Conservation (phyloP, 1,284 basidiomycete species). For the Baeospora myosura region DNA sequence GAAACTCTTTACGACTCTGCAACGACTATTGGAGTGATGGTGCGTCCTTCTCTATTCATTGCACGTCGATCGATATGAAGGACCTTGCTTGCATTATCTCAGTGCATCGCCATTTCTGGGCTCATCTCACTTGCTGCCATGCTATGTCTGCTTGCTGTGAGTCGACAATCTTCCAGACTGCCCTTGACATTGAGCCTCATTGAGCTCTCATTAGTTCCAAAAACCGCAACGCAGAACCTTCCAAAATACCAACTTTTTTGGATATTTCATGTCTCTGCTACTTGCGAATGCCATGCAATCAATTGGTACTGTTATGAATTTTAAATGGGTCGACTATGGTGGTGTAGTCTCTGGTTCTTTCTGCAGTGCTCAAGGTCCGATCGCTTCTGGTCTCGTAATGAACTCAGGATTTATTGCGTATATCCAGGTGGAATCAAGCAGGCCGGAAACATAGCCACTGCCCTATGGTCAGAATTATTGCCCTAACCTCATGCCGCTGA, state of each 20-base stretch:
- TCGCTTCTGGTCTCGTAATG: neutral
- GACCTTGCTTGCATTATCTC: too few relatives aligned
- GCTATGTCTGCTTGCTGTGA: too few relatives aligned
- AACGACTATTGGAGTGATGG: too few relatives aligned
- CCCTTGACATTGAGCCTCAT: neutral
- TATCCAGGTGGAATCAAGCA: slow-evolving; percentile 9
- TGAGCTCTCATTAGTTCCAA: too few relatives aligned
- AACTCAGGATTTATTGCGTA: neutral
- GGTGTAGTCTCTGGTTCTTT: neutral
- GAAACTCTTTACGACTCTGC: too few relatives aligned
- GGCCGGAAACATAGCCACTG: slow-evolving; percentile 4
- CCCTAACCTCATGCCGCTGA: neutral
- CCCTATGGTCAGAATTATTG: slow-evolving; percentile 1
- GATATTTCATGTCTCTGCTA: slow-evolving; percentile 10
- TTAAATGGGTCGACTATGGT: slow-evolving; percentile 5
- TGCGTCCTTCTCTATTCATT: too few relatives aligned
- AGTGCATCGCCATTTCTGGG: too few relatives aligned
- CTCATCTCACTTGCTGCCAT: too few relatives aligned
- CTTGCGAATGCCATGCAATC: slow-evolving; percentile 8
- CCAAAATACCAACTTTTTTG: slow-evolving; percentile 8
- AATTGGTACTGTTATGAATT: slow-evolving; percentile 8
- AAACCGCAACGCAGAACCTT: neutral
- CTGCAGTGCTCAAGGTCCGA: slow-evolving; percentile 7
- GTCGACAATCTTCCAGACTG: too few relatives aligned
- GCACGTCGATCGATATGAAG: too few relatives aligned